These are phyloP conservation scores for Plasmodium reichenowi DNA, from an alignment of 169 alveolate species.

Conservation along the genomic window DNA sequence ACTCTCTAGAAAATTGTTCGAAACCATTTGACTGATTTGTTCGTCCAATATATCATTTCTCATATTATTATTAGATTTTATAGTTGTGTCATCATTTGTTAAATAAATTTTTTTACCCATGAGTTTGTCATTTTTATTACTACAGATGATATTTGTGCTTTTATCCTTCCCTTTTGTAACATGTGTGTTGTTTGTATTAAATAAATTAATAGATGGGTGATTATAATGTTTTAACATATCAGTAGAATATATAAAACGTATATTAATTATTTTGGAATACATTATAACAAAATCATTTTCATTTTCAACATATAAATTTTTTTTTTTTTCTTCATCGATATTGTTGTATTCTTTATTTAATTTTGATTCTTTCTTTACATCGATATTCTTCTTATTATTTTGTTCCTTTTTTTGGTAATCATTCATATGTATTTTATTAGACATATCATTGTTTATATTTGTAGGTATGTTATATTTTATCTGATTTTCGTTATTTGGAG, in stretches of 20 bases:
- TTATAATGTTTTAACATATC: conserved; percentile 24
- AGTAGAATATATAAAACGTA: conserved; percentile 20
- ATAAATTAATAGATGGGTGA: conserved; percentile 35
- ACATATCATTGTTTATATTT: too few relatives aligned
- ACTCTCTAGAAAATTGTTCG: too few relatives aligned
- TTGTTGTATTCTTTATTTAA: not conserved
- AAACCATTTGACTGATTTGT: too few relatives aligned
- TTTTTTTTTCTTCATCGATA: not conserved
- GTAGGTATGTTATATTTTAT: too few relatives aligned
- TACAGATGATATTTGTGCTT: not conserved
- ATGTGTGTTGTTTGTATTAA: conserved; percentile 34
- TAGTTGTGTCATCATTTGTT: too few relatives aligned
- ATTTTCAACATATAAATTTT: not conserved
- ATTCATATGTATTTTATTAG: not conserved
- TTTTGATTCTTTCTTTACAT: not conserved
- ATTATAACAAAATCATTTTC: conserved; percentile 6
- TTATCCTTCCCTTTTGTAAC: not conserved
- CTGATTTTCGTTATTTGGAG: not conserved
- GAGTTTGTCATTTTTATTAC: too few relatives aligned
- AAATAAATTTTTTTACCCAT: too few relatives aligned
- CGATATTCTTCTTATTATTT: not conserved
- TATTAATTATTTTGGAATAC: conserved; percentile 34
- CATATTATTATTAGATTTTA: too few relatives aligned
- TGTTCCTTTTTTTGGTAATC: not conserved
- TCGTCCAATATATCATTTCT: too few relatives aligned